Evolutionary conservation across 2,329 filamentous ascomycete genomes (phyloP).

Genomic region (Apiospora aurea): DNA sequence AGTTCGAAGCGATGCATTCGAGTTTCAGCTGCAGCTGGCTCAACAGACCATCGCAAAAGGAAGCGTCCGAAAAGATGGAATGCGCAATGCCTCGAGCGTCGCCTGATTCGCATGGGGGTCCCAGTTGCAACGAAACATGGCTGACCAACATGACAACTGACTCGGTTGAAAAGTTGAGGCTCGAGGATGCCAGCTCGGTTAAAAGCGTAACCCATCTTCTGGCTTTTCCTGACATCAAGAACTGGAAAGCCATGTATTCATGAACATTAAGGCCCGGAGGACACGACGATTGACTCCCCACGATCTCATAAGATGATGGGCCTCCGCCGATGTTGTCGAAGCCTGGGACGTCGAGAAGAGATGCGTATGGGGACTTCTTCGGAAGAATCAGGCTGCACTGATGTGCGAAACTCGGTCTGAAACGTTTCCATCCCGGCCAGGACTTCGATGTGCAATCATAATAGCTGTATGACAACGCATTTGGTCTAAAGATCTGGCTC

Average conservation of each 20-base stretch:
- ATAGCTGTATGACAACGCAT: slow-evolving; percentile 55
- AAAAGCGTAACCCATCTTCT: slow-evolving; percentile 59
- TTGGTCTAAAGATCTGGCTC: slow-evolving; percentile 52
- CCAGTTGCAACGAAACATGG: slow-evolving; percentile 62
- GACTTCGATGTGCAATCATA: slow-evolving; percentile 48
- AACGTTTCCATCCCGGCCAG: slow-evolving; percentile 47
- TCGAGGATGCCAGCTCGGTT: slow-evolving; percentile 56
- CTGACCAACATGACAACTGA: slow-evolving; percentile 56
- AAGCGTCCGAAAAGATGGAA: slow-evolving; percentile 52
- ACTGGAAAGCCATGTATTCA: slow-evolving; percentile 61
- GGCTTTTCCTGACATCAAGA: slow-evolving; percentile 51
- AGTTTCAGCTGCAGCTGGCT: slow-evolving; percentile 53
- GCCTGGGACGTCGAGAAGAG: slow-evolving; percentile 34
- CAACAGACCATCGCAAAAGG: slow-evolving; percentile 57
- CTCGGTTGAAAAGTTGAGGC: slow-evolving; percentile 67
- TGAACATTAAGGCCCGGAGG: slow-evolving; percentile 54
- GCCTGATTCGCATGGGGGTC: slow-evolving; percentile 47
- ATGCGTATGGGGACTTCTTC: slow-evolving; percentile 43
- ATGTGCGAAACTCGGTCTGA: slow-evolving; percentile 51
- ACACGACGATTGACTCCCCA: slow-evolving; percentile 47
- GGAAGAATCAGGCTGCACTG: slow-evolving; percentile 51
- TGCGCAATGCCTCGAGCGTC: slow-evolving; percentile 55
- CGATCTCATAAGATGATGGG: slow-evolving; percentile 42
- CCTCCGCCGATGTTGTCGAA: slow-evolving; percentile 43
- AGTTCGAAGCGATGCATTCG: slow-evolving; percentile 57